These are phyloP conservation scores for Tetrahymena malaccensis DNA, from an alignment of 73 alveolate species.

Conservation along the genomic window DNA sequence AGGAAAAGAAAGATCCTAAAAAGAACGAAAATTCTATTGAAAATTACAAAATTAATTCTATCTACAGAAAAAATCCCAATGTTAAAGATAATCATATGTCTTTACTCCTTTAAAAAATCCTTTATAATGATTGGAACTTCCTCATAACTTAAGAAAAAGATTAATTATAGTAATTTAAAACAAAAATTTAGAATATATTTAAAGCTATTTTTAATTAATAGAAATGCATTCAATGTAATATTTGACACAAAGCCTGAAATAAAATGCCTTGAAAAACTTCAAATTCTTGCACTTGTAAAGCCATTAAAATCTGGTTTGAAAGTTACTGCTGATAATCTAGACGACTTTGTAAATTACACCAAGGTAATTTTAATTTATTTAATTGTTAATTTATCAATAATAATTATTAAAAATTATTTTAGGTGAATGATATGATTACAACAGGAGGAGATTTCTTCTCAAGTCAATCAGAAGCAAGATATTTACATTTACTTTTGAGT, in stretches of 20 bases:
- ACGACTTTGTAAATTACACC: not conserved
- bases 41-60: not conserved
- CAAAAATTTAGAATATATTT: not conserved
- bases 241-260: not conserved
- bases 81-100: not conserved
- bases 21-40: not conserved
- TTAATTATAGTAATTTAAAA: not conserved
- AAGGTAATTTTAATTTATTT: not conserved
- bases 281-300: not conserved
- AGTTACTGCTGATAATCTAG: not conserved
- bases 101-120: not conserved
- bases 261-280: not conserved
- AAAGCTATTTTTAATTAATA: not conserved
- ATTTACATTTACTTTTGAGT: not conserved
- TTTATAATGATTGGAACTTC: not conserved
- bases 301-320: not conserved
- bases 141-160: not conserved
- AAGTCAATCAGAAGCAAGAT: not conserved
- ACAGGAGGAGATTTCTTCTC: not conserved
- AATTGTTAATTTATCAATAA: not conserved
- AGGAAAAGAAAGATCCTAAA: not conserved
- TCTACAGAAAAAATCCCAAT: not conserved
- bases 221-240: not conserved
- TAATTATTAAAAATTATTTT: not conserved
- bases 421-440: not conserved